Percentiles rank a stretch among this genome's conserved stretches.
Conservation (phyloP, 2,329 filamentous ascomycete species). For the Pseudocercospora cruenta region DNA sequence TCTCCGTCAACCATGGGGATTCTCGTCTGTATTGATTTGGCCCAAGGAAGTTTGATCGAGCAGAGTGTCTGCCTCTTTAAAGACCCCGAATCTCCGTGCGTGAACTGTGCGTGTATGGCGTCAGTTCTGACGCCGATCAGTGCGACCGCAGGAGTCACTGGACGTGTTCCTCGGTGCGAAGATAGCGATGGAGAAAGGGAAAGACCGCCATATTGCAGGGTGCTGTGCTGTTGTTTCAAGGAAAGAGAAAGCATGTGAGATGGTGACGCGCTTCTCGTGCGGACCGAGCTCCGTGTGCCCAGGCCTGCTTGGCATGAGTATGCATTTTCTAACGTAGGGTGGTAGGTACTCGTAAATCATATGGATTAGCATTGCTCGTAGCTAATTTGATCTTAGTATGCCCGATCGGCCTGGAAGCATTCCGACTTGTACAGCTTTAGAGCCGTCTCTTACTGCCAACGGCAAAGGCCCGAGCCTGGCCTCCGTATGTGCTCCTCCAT, state of each 20-base stretch:
- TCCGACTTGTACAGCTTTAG: neutral
- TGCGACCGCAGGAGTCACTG: too few species aligned
- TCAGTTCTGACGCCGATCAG: neutral
- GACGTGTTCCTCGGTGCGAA: too few species aligned
- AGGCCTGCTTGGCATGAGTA: neutral
- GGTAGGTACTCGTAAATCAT: neutral
- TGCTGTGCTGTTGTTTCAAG: neutral
- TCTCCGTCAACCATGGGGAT: too few species aligned
- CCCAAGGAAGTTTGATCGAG: neutral
- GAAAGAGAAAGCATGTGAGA: neutral
- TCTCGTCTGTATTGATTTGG: too few species aligned
- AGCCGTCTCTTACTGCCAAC: neutral
- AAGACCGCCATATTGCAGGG: neutral
- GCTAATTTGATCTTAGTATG: neutral
- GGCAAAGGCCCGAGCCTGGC: neutral
- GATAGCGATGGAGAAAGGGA: neutral
- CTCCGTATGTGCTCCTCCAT: neutral
- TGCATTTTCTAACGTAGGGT: neutral
- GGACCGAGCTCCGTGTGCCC: neutral
- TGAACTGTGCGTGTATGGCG: neutral
- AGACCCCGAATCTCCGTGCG: neutral
- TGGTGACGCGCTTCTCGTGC: neutral
- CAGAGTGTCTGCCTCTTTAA: neutral
- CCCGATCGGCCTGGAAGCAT: too few species aligned
- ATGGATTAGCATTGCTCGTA: neutral